Base-by-base conservation (phyloP, 2,329 filamentous ascomycete species). In the Podosphaera xanthii region DNA sequence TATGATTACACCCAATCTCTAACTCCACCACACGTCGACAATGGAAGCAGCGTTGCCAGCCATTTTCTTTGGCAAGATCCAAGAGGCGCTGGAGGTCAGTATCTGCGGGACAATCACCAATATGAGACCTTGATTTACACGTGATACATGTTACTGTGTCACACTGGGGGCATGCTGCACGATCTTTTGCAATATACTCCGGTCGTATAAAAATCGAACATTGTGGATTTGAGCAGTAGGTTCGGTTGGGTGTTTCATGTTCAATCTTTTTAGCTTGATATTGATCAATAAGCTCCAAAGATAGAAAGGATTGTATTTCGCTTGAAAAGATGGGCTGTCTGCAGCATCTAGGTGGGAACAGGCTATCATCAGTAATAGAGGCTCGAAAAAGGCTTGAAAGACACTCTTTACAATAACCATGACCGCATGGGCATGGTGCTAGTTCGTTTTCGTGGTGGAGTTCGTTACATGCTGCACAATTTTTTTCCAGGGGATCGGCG, bases 271-370 rank as follows among this genome's bases (percentile, higher is more conserved):
- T 81, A 1, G 65, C 65, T 8, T 68, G 64, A 61, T 75, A 79
- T 7, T 66, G 46, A 0, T 65, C 61, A 0, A 72, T 59, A 0
- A 77, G 53, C 1, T 71, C 59, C 0, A 62, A 4, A 0, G 69
- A 63, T 0, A 82, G 68, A 54, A 75, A 70, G 1, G 63, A 46
- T 0, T 65, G 66, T 35, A 70, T 70, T 3, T 22, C 22, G 0
- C 61, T 57, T 0, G 76, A 56, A 0, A 71, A 65, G 4, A 82
- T 75, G 0, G 65, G 60, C 34, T 72, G 62, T 0, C 63, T 60
- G 64, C 78, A 81, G 67, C 79, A 82, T 1, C 71, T 70, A 0
- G 79, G 77, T 0, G 79, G 79, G 60, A 79, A 82, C 0, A 77
- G 64, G 0, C 72, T 70, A 59, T 81, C 76, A 61, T 80, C 75